Evolutionary conservation across 176 grass and related monocot genomes (phyloP).

Genomic region (bread wheat (Triticum aestivum)): IWGSC_CS_RefSeq_v2.1 NC_057807.1:659942904-659943403

Average conservation of each 20-base stretch:
- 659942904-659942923: background rate
- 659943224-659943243: background rate
- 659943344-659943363: too few relatives aligned
- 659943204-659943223: background rate
- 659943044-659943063: background rate
- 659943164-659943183: background rate
- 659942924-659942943: background rate
- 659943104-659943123: too few relatives aligned
- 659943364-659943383: too few relatives aligned
- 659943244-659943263: too few relatives aligned
- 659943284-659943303: too few relatives aligned
- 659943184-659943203: background rate
- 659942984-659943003: background rate
- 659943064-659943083: background rate
- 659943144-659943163: constrained; percentile 10
- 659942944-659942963: background rate
- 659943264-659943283: too few relatives aligned
- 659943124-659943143: background rate
- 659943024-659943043: background rate
- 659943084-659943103: constrained; percentile 8
- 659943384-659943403: background rate
- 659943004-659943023: background rate
- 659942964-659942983: background rate
- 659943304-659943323: too few relatives aligned
- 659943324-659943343: too few relatives aligned